A percentile compares a stretch with the other conserved stretches of the same genome.
phyloP scores from a whole-genome alignment of 176 grass and related monocot species.

The Triticum urartu region DNA sequence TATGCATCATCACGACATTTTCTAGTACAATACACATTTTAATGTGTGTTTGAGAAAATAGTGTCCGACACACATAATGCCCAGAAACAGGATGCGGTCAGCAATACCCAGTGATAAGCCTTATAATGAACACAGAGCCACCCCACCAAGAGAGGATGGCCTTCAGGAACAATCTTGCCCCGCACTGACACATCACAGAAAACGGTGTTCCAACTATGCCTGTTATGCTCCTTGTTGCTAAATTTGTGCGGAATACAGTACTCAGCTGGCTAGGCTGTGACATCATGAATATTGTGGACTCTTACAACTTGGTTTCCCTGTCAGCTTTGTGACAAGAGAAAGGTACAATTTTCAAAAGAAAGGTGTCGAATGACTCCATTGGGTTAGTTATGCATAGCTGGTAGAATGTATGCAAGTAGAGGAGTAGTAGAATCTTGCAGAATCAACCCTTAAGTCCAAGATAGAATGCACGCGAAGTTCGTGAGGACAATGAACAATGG shows the following conservation, averaged over 20 bases:
- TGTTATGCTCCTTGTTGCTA: background rate
- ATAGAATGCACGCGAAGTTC: background rate
- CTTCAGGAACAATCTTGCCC: background rate
- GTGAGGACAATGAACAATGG: background rate
- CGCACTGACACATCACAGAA: background rate
- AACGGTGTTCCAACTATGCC: background rate
- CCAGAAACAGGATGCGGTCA: background rate
- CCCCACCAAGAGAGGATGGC: background rate
- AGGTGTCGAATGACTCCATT: background rate
- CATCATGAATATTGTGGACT: background rate
- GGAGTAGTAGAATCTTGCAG: background rate
- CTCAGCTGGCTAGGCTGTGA: background rate
- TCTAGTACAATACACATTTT: background rate
- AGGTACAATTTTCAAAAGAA: background rate
- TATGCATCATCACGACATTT: background rate
- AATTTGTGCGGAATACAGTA: background rate
- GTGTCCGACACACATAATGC: background rate
- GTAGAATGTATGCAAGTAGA: background rate
- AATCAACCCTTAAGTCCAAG: background rate
- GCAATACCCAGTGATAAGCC: conserved; percentile 2
- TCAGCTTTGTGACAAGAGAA: background rate
- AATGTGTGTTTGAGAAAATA: background rate
- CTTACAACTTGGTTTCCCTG: background rate
- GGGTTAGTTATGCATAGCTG: background rate
- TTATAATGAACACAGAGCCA: background rate